phyloP scores from a whole-genome alignment of 2,329 filamentous ascomycete species.

The Arthrobotrys sphaeroides region DNA sequence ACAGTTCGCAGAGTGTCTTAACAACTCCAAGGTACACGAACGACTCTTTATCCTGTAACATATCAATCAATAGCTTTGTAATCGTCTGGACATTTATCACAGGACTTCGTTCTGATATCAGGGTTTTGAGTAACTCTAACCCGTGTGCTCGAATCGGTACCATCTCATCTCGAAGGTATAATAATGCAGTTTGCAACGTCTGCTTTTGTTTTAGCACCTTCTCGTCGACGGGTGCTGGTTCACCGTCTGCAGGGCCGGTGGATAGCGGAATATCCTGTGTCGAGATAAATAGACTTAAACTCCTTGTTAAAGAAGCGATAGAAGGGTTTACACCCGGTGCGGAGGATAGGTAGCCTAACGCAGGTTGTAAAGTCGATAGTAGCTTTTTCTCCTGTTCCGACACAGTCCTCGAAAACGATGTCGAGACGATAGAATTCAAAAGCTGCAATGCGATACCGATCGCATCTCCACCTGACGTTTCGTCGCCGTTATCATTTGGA shows the following conservation, averaged over 20 bases:
- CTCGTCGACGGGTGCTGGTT: slow-evolving; percentile 60
- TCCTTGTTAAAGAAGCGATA: slow-evolving; percentile 56
- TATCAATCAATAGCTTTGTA: slow-evolving; percentile 71
- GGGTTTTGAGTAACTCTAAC: slow-evolving; percentile 68
- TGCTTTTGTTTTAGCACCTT: slow-evolving; percentile 64
- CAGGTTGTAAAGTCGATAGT: slow-evolving; percentile 57
- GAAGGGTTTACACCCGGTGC: slow-evolving; percentile 25
- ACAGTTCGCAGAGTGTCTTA: slow-evolving; percentile 71
- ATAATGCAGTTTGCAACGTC: slow-evolving; percentile 71
- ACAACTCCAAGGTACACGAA: slow-evolving; percentile 77
- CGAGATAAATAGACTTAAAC: slow-evolving; percentile 56
- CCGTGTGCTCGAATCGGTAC: slow-evolving; percentile 74
- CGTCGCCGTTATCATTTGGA: slow-evolving; percentile 65
- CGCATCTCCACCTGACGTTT: slow-evolving; percentile 63
- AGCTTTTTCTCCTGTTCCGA: slow-evolving; percentile 57
- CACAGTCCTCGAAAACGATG: slow-evolving; percentile 59
- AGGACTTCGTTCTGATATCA: slow-evolving; percentile 68
- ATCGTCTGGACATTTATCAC: slow-evolving; percentile 74
- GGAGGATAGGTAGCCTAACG: slow-evolving; percentile 55
- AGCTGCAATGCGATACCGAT: slow-evolving; percentile 62
- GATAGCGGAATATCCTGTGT: slow-evolving; percentile 49
- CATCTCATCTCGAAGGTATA: slow-evolving; percentile 72
- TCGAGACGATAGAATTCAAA: slow-evolving; percentile 60
- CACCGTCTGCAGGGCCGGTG: neutral
- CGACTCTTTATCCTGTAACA: slow-evolving; percentile 74